Percentiles rank a stretch among this genome's conserved stretches.
These are phyloP conservation scores for Pseudomonodictys pantanalensis DNA, from an alignment of 495 filamentous ascomycete species.

Conservation along the genomic window DNA sequence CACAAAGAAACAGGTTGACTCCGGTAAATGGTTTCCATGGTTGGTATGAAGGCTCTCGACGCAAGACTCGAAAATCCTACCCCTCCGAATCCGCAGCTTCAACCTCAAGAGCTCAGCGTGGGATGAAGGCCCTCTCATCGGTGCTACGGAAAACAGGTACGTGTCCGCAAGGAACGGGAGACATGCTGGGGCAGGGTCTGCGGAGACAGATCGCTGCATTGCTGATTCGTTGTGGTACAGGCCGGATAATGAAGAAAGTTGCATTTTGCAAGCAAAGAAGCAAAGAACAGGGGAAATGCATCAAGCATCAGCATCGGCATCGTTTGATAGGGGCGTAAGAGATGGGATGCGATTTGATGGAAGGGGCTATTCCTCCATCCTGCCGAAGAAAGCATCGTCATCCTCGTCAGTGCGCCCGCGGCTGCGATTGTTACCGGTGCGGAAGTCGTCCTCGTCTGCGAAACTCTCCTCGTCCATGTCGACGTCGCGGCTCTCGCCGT, in stretches of 20 bases:
- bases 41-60: slow-evolving; percentile 31
- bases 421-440: slow-evolving; percentile 48
- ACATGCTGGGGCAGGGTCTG: too few relatives aligned
- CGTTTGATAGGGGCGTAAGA: too few relatives aligned
- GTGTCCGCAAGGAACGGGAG: too few relatives aligned
- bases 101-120: slow-evolving; percentile 36
- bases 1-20: too few relatives aligned
- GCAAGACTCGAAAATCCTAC: slow-evolving; percentile 19
- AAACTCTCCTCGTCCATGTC: slow-evolving; percentile 63
- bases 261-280: slow-evolving; percentile 3
- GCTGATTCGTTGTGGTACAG: slow-evolving; percentile 26
- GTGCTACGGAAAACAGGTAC: slow-evolving; percentile 27
- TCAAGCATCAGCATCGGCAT: too few relatives aligned
- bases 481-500: slow-evolving; percentile 50
- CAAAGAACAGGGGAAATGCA: neutral
- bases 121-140: slow-evolving; percentile 35
- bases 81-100: slow-evolving; percentile 32
- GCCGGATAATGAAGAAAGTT: slow-evolving; percentile 12
- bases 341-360: too few relatives aligned
- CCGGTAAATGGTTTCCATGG: slow-evolving; percentile 20
- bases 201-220: slow-evolving; percentile 33
- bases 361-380: slow-evolving; percentile 75
- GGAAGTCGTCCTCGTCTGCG: slow-evolving; percentile 75
- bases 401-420: slow-evolving; percentile 76
- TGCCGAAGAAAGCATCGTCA: slow-evolving; percentile 91